Base-by-base conservation (phyloP, 129 eudicot genomes). In the Ambrosia artemisiifolia region DNA sequence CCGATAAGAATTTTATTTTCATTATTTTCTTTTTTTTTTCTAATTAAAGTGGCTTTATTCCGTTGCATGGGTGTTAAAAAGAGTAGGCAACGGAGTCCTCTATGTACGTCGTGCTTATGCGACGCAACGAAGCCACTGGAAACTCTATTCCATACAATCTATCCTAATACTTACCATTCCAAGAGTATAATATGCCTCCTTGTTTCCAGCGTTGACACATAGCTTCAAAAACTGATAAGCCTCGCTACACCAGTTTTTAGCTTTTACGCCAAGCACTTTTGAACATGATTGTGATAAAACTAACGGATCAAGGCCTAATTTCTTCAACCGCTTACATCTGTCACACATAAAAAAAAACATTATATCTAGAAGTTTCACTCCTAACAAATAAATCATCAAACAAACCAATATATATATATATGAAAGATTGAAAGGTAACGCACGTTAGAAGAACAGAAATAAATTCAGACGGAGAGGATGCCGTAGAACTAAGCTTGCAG, bases 121-220 rank as follows among this genome's bases (percentile, higher is more conserved):
- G 28, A 24, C 28, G 1, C 28, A 24, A 24, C 28, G 28, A 24
- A 24, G 1, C 28, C 28, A 24, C 28, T 24, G 1, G 28, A 24
- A 24, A 24, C 28, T 24, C 28, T 24, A 24, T 24, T 24, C 28
- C 28, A 24, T 24, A n/a, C n/a, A n/a, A n/a, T n/a, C n/a, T n/a
- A n/a, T n/a, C n/a, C n/a, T 19, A 7, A 68, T 40, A 60, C 78
- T 57, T 13, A 84, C 88, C 88, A 85, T 85, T 79, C 88, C 88
- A 0, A 85, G 81, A 11, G 30, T 57, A 81, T 85, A 85, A 66
- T 40, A 65, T 1, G 88, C 88, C 19, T 85, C 88, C 1, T 28
- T 59, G 76, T 75, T 85, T 2, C 86, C 88, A 44, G 85, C 71
- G 54, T 36, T 54, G 3, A 78, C 74, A 47, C 86, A 81, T 6